phyloP scores from a whole-genome alignment of 2,329 filamentous ascomycete genomes.

The Chaetomium sp. region DNA sequence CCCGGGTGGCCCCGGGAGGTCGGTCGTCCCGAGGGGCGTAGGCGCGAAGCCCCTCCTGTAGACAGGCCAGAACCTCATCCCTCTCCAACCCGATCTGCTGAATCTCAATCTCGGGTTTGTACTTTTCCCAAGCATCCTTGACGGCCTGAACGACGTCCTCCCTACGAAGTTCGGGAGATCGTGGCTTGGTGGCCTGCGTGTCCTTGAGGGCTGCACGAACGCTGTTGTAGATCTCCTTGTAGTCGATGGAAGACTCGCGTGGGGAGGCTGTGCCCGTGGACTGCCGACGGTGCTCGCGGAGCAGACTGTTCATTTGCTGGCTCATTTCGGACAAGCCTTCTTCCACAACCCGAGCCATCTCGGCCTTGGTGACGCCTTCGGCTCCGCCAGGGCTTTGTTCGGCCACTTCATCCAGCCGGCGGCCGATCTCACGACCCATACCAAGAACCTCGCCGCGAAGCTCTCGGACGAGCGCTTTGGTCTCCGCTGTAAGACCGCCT shows the following conservation, averaged over 20 bases:
- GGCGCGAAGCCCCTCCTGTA: slow-evolving; percentile 77
- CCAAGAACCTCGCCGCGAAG: slow-evolving; percentile 86
- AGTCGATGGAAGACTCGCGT: slow-evolving; percentile 58
- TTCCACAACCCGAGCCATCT: slow-evolving; percentile 71
- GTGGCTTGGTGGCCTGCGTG: slow-evolving; percentile 44
- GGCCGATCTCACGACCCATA: slow-evolving; percentile 86
- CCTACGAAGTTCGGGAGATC: slow-evolving; percentile 52
- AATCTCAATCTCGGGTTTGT: slow-evolving; percentile 87
- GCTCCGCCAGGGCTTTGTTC: slow-evolving; percentile 36
- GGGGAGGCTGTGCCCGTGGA: slow-evolving; percentile 59
- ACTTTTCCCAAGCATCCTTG: slow-evolving; percentile 85
- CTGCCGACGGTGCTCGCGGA: slow-evolving; percentile 67
- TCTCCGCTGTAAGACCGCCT: slow-evolving; percentile 82
- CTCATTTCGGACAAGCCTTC: slow-evolving; percentile 76
- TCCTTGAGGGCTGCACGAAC: slow-evolving; percentile 70
- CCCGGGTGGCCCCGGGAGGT: slow-evolving; percentile 60
- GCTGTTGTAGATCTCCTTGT: slow-evolving; percentile 78
- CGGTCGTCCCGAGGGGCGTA: slow-evolving; percentile 53
- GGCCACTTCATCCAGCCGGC: slow-evolving; percentile 69
- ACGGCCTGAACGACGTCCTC: slow-evolving; percentile 85
- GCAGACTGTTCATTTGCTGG: slow-evolving; percentile 72
- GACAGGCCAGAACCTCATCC: slow-evolving; percentile 80
- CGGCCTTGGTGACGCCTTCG: slow-evolving; percentile 54
- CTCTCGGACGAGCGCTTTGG: slow-evolving; percentile 84
- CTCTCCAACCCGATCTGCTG: slow-evolving; percentile 86